These are phyloP conservation scores for Erythrobasidium yunnanense DNA, from an alignment of 768 basidiomycete genomes.

Conservation along the genomic window DNA sequence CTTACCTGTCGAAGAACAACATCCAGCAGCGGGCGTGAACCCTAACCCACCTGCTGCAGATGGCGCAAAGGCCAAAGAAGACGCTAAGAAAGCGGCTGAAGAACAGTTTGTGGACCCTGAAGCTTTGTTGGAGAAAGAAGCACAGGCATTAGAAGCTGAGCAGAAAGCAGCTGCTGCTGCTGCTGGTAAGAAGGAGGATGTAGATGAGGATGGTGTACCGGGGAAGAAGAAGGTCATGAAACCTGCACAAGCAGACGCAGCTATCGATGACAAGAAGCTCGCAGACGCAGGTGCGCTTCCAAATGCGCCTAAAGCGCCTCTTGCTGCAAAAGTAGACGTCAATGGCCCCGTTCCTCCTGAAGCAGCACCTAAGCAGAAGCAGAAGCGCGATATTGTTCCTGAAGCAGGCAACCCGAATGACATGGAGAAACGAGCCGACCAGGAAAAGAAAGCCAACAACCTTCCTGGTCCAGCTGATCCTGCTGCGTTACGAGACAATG, in stretches of 20 bases:
- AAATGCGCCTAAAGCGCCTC: too few species aligned
- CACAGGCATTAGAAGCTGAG: not conserved
- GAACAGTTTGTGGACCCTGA: conserved; percentile 21
- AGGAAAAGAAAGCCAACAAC: not conserved
- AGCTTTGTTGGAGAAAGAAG: conserved; percentile 20
- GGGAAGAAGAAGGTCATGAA: conserved; percentile 40
- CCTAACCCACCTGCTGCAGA: not conserved
- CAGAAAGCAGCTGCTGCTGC: conserved; percentile 4
- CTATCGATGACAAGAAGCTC: too few species aligned
- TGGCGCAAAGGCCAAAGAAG: not conserved
- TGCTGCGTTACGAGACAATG: not conserved
- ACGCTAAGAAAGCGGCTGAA: not conserved
- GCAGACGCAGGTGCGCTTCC: too few species aligned
- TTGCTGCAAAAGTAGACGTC: too few species aligned
- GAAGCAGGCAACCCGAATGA: not conserved
- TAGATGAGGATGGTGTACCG: conserved; percentile 35
- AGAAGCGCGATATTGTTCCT: too few species aligned
- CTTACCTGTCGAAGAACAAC: conserved; percentile 27
- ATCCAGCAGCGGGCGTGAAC: conserved; percentile 1
- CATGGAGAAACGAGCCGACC: not conserved
- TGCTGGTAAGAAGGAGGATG: conserved; percentile 40
- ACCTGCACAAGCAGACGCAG: conserved; percentile 22
- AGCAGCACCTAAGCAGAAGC: conserved; percentile 3
- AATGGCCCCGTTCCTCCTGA: conserved; percentile 15
- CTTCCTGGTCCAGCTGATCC: not conserved